Percentiles rank a stretch among this genome's conserved stretches.
Evolutionary conservation across 345 rosid species (phyloP).

Genomic region (Cardiospermum halicacabum): DNA sequence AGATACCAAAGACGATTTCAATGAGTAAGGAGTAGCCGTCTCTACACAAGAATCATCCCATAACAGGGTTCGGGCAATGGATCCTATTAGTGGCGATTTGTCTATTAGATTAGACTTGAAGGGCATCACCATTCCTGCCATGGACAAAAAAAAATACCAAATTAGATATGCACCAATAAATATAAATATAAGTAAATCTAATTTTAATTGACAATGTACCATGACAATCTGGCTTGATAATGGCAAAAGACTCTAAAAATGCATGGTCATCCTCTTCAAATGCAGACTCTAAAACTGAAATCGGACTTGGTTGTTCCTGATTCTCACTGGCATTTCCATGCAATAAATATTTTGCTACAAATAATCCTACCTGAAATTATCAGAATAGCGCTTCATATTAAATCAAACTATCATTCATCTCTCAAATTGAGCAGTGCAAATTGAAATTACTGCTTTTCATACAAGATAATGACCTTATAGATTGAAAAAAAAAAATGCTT

Average conservation of each 20-base stretch:
- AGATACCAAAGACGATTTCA: conserved; percentile 28
- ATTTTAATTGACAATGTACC: conserved; percentile 32
- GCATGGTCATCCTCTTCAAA: conserved; percentile 62
- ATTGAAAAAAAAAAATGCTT: not conserved
- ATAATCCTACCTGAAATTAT: conserved; percentile 45
- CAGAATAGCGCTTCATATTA: conserved; percentile 12
- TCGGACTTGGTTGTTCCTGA: conserved; percentile 95
- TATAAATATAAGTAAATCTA: not conserved
- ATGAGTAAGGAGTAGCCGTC: conserved; percentile 34
- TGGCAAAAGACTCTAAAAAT: conserved; percentile 35
- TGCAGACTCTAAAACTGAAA: conserved; percentile 69
- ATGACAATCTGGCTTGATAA: conserved; percentile 27
- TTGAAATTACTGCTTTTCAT: not conserved
- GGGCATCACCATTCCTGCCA: conserved; percentile 44
- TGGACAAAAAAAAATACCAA: not conserved
- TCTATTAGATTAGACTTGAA: conserved; percentile 66
- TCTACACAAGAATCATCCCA: conserved; percentile 46
- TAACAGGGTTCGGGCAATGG: conserved; percentile 54
- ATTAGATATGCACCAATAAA: not conserved
- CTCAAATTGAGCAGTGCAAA: not conserved
- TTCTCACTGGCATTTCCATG: conserved; percentile 42
- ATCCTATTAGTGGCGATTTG: conserved; percentile 70
- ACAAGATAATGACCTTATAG: not conserved
- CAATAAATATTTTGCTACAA: conserved; percentile 36
- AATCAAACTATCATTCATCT: conserved; percentile 4